phyloP scores from a whole-genome alignment of 2,329 filamentous ascomycete species.

The Cadophora sp. region DNA sequence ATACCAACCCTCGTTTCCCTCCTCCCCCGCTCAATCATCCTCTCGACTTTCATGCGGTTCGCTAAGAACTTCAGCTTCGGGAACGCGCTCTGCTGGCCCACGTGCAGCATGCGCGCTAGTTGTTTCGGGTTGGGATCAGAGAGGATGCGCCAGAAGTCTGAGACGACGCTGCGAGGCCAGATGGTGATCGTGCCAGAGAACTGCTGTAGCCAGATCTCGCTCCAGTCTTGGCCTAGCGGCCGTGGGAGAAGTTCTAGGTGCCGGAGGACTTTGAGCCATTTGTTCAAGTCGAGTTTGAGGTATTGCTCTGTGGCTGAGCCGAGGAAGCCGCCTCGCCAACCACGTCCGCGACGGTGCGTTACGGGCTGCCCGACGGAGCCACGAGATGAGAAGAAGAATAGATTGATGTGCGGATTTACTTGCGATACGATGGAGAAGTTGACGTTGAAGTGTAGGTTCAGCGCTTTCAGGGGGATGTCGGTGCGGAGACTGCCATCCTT shows the following conservation, averaged over 20 bases:
- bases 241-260: constrained; percentile 91
- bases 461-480: constrained; percentile 91
- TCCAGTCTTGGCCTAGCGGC: constrained; percentile 94
- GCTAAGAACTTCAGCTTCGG: constrained; percentile 90
- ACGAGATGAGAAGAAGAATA: constrained; percentile 97
- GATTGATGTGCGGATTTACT: constrained; percentile 97
- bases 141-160: constrained; percentile 87
- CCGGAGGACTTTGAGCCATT: constrained; percentile 95
- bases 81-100: constrained; percentile 87
- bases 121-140: constrained; percentile 79
- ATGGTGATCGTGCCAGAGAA: constrained; percentile 96
- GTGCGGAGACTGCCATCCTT: constrained; percentile 95
- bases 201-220: constrained; percentile 92
- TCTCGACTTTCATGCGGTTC: constrained; percentile 86
- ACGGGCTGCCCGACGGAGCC: constrained; percentile 92
- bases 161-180: constrained; percentile 82
- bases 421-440: constrained; percentile 91
- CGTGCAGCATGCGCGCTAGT: constrained; percentile 86
- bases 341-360: constrained; percentile 89
- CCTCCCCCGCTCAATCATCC: constrained; percentile 66
- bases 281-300: constrained; percentile 93
- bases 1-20: constrained; percentile 57
- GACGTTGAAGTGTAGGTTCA: constrained; percentile 98
- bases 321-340: constrained; percentile 95
- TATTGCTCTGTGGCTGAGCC: constrained; percentile 93